These are phyloP conservation scores for Clonostachys byssicola DNA, from an alignment of 2,329 filamentous ascomycete genomes.

Conservation along the genomic window DNA sequence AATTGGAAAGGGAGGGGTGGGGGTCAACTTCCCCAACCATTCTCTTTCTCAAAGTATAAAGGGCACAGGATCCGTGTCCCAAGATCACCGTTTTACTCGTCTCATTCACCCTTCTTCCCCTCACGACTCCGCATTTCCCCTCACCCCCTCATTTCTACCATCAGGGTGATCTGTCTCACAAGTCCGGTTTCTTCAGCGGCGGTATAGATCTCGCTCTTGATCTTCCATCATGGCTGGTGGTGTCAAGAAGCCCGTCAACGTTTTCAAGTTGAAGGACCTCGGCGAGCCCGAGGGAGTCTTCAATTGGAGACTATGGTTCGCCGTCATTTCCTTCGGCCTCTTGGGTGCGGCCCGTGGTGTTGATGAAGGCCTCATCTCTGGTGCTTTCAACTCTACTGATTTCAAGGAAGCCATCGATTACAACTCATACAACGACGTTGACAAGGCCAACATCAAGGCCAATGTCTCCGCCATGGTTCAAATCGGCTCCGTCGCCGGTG, in stretches of 20 bases:
- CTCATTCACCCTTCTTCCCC: no score
- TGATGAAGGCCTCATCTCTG: conserved; percentile 77
- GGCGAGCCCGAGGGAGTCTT: conserved; percentile 66
- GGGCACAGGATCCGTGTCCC: no score
- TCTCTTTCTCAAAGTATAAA: no score
- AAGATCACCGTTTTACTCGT: no score
- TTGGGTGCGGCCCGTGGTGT: conserved; percentile 74
- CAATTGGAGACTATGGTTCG: conserved; percentile 78
- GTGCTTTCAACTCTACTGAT: conserved; percentile 62
- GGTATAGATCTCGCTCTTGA: no score
- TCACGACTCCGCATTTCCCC: no score
- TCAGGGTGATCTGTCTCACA: no score
- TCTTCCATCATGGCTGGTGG: conserved; percentile 45
- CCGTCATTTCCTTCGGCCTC: conserved; percentile 68
- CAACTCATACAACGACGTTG: conserved; percentile 41
- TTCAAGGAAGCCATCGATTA: conserved; percentile 59
- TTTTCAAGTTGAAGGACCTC: conserved; percentile 61
- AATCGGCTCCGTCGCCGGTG: conserved; percentile 69
- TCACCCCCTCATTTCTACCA: no score
- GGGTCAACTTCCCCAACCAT: no score
- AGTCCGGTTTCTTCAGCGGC: no score
- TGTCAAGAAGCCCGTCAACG: conserved; percentile 51
- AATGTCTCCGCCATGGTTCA: conserved; percentile 83
- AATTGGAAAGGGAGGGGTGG: no score
- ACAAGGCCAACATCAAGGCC: conserved; percentile 64